Conservation (phyloP, 345 rosid species). For the Dipteronia sinensis region DNA sequence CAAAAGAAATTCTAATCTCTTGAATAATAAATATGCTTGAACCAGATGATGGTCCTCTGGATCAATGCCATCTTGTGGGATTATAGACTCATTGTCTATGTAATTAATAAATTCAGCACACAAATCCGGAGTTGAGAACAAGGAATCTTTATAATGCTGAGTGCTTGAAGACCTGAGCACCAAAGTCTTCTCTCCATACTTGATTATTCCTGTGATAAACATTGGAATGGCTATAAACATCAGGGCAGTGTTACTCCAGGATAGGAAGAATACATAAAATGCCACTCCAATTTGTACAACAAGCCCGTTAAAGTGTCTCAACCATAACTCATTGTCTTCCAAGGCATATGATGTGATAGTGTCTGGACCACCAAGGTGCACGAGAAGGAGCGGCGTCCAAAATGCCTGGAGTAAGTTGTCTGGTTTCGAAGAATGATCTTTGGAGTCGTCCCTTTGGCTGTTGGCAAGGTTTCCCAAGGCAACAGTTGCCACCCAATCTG, state of each 20-base stretch:
- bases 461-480: slow-evolving; percentile 6
- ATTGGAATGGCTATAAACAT: slow-evolving; percentile 16
- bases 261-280: slow-evolving; percentile 21
- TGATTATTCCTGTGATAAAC: slow-evolving; percentile 9
- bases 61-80: background rate
- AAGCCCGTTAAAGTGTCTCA: slow-evolving; percentile 36
- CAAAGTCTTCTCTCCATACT: slow-evolving; percentile 16
- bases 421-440: too few species aligned
- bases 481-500: slow-evolving; percentile 24
- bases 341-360: slow-evolving; percentile 46
- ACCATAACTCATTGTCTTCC: slow-evolving; percentile 43
- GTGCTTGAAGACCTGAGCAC: background rate
- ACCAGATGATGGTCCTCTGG: background rate
- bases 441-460: background rate
- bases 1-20: too few species aligned
- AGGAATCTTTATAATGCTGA: background rate
- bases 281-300: slow-evolving; percentile 29
- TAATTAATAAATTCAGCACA: too few species aligned
- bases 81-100: too few species aligned
- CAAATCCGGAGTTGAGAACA: too few species aligned
- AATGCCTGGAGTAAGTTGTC: slow-evolving; percentile 5
- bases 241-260: slow-evolving; percentile 17
- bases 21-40: background rate
- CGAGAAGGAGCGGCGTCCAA: slow-evolving; percentile 40
- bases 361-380: slow-evolving; percentile 51